Evolutionary conservation across 2,329 filamentous ascomycete species (phyloP).

Genomic region (Aaosphaeria arxii): DNA sequence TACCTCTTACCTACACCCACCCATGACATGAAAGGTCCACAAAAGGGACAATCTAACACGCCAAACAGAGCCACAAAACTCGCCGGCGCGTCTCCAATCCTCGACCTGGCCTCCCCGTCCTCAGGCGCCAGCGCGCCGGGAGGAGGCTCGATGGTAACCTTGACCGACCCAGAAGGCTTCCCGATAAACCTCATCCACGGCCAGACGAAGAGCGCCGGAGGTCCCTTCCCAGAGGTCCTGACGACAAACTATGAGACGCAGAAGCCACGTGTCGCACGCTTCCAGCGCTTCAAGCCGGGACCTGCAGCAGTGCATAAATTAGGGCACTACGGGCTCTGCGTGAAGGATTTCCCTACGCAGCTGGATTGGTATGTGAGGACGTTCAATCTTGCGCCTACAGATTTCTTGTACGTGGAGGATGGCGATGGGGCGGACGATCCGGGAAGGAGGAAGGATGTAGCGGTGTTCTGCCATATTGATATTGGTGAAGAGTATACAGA

Average conservation of each 20-base stretch:
- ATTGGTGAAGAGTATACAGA: slow-evolving; percentile 49
- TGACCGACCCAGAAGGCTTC: slow-evolving; percentile 51
- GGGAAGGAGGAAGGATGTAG: slow-evolving; percentile 34
- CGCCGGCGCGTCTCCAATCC: slow-evolving; percentile 47
- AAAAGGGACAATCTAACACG: background rate
- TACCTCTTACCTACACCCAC: background rate
- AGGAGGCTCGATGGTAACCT: slow-evolving; percentile 49
- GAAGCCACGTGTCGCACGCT: slow-evolving; percentile 49
- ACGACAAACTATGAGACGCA: slow-evolving; percentile 40
- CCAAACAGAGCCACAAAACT: slow-evolving; percentile 37
- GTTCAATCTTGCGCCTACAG: slow-evolving; percentile 49
- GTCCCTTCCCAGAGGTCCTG: slow-evolving; percentile 49
- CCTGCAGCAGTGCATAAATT: slow-evolving; percentile 51
- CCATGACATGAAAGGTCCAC: background rate
- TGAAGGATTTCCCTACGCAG: slow-evolving; percentile 35
- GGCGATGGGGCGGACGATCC: slow-evolving; percentile 4
- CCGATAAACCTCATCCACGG: slow-evolving; percentile 58
- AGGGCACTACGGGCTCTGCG: slow-evolving; percentile 48
- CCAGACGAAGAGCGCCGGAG: slow-evolving; percentile 46
- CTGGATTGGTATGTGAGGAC: slow-evolving; percentile 45
- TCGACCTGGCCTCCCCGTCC: slow-evolving; percentile 42
- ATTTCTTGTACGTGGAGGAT: slow-evolving; percentile 40
- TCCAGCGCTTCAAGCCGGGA: slow-evolving; percentile 52
- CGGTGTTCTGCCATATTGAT: slow-evolving; percentile 55
- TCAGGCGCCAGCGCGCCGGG: slow-evolving; percentile 43